Base-by-base conservation (phyloP, 257 asterid genomes). In the Jacaranda mimosifolia region DNA sequence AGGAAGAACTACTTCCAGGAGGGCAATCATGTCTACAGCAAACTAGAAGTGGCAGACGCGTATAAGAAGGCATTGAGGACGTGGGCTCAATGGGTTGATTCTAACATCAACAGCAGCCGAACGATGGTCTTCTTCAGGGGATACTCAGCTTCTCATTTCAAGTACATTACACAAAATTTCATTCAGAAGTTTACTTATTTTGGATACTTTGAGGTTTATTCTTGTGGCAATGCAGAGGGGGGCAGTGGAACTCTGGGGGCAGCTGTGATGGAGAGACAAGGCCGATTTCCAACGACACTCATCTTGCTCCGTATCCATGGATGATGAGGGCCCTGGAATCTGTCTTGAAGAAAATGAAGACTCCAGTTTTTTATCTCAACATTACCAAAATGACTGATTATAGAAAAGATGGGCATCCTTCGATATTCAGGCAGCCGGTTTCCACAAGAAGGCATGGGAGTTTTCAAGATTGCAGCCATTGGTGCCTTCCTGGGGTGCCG, bases 401-500 rank as follows among this genome's bases (percentile, higher is more conserved):
- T 18, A 82, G 94, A 80, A 87, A 83, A 63, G 94, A 86, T 32
- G 97, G 89, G 14, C 97, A 89, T 74, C 97, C 94, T 58, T 91
- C 97, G 6, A 77, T 87, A 3, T 89, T 76, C 78, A 78, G 90
- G 78, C 84, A 60, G 18, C 6, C 82, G 0, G 69, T 58, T 56
- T 9, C 35, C 1, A 11, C 63, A 26, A 81, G 77, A 40, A 80
- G 40, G 68, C 68, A 72, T 9, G 84, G 80, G 14, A 43, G 71
- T 76, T 62, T 73, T 43, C 97, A 91, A 75, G 97, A 91, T 53
- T 86, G 94, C 63, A 86, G 97, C 85, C 94, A 91, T 32, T 87
- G 91, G 96, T 86, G 91, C 72, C 83, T 90, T 11, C 93, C 93
- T 6, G 96, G 96, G 0, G 84, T 88, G 55, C 96, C 92, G 0